Evolutionary conservation across 108 stramenopile genomes (phyloP).

Genomic region (Epithemia pelagica): DNA sequence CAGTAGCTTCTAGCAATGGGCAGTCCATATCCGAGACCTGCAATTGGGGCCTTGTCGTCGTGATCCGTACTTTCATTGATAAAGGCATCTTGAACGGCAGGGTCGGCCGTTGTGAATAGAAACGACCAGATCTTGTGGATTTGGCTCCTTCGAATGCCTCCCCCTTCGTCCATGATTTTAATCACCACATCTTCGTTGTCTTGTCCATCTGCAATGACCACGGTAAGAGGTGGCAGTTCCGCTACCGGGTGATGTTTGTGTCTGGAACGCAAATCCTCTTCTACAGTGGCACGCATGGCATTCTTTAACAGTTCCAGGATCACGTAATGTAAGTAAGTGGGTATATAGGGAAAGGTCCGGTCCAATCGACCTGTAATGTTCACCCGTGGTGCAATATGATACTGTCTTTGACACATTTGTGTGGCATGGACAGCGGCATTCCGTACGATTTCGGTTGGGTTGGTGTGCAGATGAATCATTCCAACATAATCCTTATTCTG

Average conservation of each 20-base stretch:
- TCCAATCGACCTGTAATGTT: constrained; percentile 62
- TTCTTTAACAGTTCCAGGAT: constrained; percentile 90
- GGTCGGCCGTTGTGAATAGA: constrained; percentile 54
- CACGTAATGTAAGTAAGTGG: constrained; percentile 75
- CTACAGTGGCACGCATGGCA: constrained; percentile 82
- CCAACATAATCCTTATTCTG: constrained; percentile 40
- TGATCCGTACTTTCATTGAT: constrained; percentile 25
- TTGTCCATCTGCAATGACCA: constrained; percentile 82
- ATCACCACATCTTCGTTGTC: constrained; percentile 70
- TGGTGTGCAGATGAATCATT: constrained; percentile 38
- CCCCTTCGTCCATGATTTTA: constrained; percentile 88
- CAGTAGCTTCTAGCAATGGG: constrained; percentile 84
- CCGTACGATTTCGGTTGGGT: constrained; percentile 59
- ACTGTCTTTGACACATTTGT: constrained; percentile 61
- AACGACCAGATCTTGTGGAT: constrained; percentile 73
- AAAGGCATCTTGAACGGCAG: constrained; percentile 34
- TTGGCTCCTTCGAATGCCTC: constrained; percentile 79
- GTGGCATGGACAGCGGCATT: constrained; percentile 71
- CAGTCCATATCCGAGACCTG: constrained; percentile 86
- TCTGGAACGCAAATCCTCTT: no score
- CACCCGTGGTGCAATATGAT: constrained; percentile 76
- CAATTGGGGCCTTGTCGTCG: constrained; percentile 43
- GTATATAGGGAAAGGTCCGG: constrained; percentile 75
- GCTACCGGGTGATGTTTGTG: constrained; percentile 44
- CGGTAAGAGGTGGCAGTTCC: constrained; percentile 48